These are phyloP conservation scores for Magnaporthales sp. DNA, from an alignment of 2,329 filamentous ascomycete genomes.

Conservation along the genomic window DNA sequence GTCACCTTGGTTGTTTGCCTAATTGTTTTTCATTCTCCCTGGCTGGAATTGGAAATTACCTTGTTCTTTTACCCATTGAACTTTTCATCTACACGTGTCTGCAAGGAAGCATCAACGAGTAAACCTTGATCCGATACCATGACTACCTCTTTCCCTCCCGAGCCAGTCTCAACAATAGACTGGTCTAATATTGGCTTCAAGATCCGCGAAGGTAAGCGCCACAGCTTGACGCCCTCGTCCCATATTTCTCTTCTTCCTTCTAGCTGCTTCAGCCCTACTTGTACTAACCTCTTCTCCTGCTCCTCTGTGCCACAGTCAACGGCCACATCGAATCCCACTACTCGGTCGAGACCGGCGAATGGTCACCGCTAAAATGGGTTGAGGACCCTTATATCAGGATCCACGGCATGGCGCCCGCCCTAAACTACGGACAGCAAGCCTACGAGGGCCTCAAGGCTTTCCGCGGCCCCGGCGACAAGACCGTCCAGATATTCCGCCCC, in stretches of 20 bases:
- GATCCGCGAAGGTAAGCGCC: conserved; percentile 67
- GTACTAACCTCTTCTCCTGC: background rate
- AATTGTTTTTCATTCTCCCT: background rate
- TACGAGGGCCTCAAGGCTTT: conserved; percentile 99
- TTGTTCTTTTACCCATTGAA: background rate
- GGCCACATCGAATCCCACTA: conserved; percentile 89
- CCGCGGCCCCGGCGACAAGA: conserved; percentile 59
- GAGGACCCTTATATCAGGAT: conserved; percentile 76
- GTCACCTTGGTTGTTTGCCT: background rate
- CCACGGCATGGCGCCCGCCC: conserved; percentile 88
- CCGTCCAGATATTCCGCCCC: conserved; percentile 82
- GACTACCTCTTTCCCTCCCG: conserved; percentile 54
- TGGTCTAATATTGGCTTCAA: conserved; percentile 92
- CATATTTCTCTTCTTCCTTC: background rate
- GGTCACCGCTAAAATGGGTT: conserved; percentile 72
- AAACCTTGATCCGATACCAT: background rate
- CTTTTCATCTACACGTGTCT: background rate
- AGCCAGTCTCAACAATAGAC: conserved; percentile 75
- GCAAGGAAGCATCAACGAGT: background rate
- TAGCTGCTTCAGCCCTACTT: background rate
- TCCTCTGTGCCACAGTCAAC: conserved; percentile 58
- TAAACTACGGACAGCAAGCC: conserved; percentile 97
- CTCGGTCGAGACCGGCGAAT: conserved; percentile 63
- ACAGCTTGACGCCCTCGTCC: background rate
- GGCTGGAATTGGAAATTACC: background rate